Base-by-base conservation (phyloP, 208 protist species). In the Acanthamoeba triangularis region DNA sequence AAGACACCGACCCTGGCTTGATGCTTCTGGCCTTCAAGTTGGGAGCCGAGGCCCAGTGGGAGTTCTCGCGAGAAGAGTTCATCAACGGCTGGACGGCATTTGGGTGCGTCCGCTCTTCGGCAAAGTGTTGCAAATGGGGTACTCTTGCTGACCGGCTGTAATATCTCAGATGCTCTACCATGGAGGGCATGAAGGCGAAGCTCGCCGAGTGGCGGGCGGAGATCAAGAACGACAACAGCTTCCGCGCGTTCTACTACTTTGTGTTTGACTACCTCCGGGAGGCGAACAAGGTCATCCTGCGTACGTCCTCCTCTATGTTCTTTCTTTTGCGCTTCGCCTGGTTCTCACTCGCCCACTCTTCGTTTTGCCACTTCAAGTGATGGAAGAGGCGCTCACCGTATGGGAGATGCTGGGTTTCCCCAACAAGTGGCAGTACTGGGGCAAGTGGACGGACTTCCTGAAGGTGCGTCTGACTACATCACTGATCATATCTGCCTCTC, bases 241-340 rank as follows among this genome's bases (percentile, higher is more conserved):
- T 92, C 85, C n/a, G 41, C 6, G 28, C 30, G 33, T 92, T 92
- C 61, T 92, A 92, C 56, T 92, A 74, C 85, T 92, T 65, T 65
- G 59, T 92, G 35, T 92, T 92, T 72, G 59, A 92, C 85, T 92
- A 92, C 59, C 85, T 92, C 23, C 11, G 61, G 41, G 85, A 72
- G 41, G 20, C 65, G 61, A 92, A 92, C 35, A 92, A 92, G 61
- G 41, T 74, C 37, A 65, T 92, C 85, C 35, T 90, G 44, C 33
- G 82, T 90, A 92, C n/a, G 59, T 92, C 6, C 18, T 23, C 61
- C 41, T n/a, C 25, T 23, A 3, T 49, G 30, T 92, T 59, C n/a
- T n/a, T 61, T 20, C 44, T 33, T 6, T 28, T 18, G 16, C 78
- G 8, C 78, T 11, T 87, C 4, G 8, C 72, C 33, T 76, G 28